phyloP scores from a whole-genome alignment of 805 yeast genomes.

The Teunomyces funiuensis region DNA sequence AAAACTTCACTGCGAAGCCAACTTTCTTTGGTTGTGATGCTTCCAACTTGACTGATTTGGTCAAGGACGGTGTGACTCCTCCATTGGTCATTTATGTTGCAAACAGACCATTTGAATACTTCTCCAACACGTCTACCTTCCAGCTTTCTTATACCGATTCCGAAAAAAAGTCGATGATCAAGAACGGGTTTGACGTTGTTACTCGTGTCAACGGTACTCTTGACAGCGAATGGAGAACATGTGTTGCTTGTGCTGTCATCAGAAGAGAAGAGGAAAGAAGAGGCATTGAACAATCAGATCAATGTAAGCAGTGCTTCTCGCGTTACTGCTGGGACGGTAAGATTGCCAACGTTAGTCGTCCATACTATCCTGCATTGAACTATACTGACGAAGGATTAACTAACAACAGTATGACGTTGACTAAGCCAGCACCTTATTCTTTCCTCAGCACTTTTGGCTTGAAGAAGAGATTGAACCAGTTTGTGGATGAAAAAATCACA shows the following conservation, averaged over 20 bases:
- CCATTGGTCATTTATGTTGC: slow-evolving; percentile 81
- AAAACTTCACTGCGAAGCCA: slow-evolving; percentile 66
- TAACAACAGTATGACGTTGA: slow-evolving; percentile 17
- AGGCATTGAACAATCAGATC: slow-evolving; percentile 58
- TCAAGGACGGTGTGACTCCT: slow-evolving; percentile 44
- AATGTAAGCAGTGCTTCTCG: slow-evolving; percentile 70
- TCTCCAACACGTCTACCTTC: slow-evolving; percentile 73
- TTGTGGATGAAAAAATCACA: background rate
- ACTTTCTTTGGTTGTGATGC: slow-evolving; percentile 84
- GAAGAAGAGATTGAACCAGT: slow-evolving; percentile 2
- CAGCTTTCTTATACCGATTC: slow-evolving; percentile 59
- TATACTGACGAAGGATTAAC: slow-evolving; percentile 32
- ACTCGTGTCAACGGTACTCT: slow-evolving; percentile 65
- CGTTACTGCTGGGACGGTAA: slow-evolving; percentile 76
- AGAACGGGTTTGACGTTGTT: slow-evolving; percentile 73
- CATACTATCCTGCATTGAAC: slow-evolving; percentile 23
- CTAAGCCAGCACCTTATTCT: slow-evolving; percentile 6
- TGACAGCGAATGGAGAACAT: slow-evolving; percentile 67
- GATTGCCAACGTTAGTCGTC: slow-evolving; percentile 8
- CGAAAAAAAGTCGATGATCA: slow-evolving; percentile 59
- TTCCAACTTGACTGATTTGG: slow-evolving; percentile 54
- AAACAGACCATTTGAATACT: slow-evolving; percentile 63
- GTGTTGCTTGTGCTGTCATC: slow-evolving; percentile 81
- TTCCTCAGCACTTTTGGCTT: background rate
- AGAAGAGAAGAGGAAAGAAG: slow-evolving; percentile 75